Conservation (phyloP, 805 yeast species). For the Spathaspora boniae region DNA sequence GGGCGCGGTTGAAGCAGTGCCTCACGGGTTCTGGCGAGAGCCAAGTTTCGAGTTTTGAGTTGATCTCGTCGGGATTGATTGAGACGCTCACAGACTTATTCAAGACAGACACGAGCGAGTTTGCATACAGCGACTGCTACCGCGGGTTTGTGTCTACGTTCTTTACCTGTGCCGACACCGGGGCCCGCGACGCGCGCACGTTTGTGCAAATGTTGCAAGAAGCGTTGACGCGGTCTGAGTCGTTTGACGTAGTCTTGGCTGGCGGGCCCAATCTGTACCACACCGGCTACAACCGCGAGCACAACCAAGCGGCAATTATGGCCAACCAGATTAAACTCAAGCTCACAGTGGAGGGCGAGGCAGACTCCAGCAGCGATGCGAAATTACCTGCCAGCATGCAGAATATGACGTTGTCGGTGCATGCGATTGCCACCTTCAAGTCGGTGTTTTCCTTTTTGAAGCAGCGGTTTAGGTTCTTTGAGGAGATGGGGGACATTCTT, state of each 20-base stretch:
- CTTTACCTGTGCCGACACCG: constrained; percentile 17
- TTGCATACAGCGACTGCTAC: constrained; percentile 31
- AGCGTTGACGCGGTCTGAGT: constrained; percentile 67
- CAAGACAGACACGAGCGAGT: constrained; percentile 13
- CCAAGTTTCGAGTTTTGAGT: constrained; percentile 67
- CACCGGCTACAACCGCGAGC: constrained; percentile 8
- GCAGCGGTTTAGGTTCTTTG: constrained; percentile 34
- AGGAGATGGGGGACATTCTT: constrained; percentile 13
- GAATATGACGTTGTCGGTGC: constrained; percentile 45
- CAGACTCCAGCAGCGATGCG: constrained; percentile 6
- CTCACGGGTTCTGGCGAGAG: constrained; percentile 12
- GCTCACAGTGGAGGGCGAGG: constrained; percentile 27
- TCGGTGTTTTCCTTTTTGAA: constrained; percentile 48
- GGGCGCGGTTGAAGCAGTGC: constrained; percentile 19
- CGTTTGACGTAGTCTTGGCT: constrained; percentile 59
- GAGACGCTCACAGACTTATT: constrained; percentile 38
- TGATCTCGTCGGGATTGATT: constrained; percentile 65
- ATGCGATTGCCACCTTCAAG: constrained; percentile 59
- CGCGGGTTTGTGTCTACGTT: constrained; percentile 45
- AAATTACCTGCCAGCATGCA: constrained; percentile 22
- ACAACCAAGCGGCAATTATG: constrained; percentile 52
- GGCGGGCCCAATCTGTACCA: constrained; percentile 24
- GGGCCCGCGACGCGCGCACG: constrained; percentile 22
- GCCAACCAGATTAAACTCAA: constrained; percentile 68
- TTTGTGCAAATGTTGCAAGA: constrained; percentile 66